Base-by-base conservation (phyloP, 805 yeast species). In the Pichia insulana region DNA sequence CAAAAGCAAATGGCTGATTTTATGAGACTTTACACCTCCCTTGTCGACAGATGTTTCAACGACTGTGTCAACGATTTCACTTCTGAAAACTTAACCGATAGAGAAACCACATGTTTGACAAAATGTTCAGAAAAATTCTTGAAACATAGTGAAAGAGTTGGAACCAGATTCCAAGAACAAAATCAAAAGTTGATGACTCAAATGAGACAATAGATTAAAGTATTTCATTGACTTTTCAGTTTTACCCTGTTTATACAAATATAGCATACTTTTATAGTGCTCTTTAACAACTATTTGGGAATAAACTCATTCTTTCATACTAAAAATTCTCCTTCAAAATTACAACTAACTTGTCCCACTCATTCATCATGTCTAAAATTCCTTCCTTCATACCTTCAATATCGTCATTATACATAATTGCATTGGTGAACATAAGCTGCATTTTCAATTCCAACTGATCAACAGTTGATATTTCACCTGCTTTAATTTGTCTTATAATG, bases 41-140 rank as follows among this genome's bases (percentile, higher is more conserved):
- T 92, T 56, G 97, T 92, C 41, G 94, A 90, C 67, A 83, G 95
- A 72, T 92, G 99, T 72, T 92, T 92, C 72, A 78, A 78, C 47
- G 97, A 92, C 69, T 92, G 99, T 71, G 96, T 92, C 62, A 90
- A 89, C 64, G 98, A 92, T 65, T 90, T 92, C 78, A 92, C 99
- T 45, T 87, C 97, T 34, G 80, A 82, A 61, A 78, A 79, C 59
- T 75, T 92, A 61, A 80, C 95, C 49, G 64, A 78, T 57, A 86
- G 83, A 71, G 99, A 92, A 67, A 79, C 78, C 51, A 58, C 78
- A 20, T 92, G 99, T 69, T 76, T 92, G 49, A 71, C 78, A 72
- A 84, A 83, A 66, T 92, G 99, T 65, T 83, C 96, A 39, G 97
- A 90, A 67, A 92, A 92, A 73, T 92, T 92, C 78, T 76, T 92